Base-by-base conservation (phyloP, 2,329 filamentous ascomycete species). In the Aspergillus sp. region DNA sequence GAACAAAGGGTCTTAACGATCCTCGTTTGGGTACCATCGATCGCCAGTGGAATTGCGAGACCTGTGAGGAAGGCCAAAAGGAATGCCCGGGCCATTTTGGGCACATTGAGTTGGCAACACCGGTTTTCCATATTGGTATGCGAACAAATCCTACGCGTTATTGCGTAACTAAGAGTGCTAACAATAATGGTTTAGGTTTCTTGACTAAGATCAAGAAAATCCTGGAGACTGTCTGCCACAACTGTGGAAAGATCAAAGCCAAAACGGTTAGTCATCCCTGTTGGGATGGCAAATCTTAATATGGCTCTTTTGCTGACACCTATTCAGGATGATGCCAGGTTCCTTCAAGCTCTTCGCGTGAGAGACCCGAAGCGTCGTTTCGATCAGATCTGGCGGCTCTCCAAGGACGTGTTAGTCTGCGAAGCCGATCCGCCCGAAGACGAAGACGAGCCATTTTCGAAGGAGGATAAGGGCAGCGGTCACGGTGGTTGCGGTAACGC, bases 171-270 rank as follows among this genome's bases (percentile, higher is more conserved):
- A 10, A 29, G 40, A 39, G 44, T 45, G 45, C 66, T 69, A 52
- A 67, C 55, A n/a, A 44, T 40, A 19, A 47, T 41, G 36, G 19
- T 60, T 73, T 77, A 75, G 93, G 93, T 62, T 99, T 96, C 72
- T 86, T 99, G 74, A 94, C 88, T 70, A 97, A 97, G 76, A 90
- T 95, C 73, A 98, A 99, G 79, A 98, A 97, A 78, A 82, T 99
- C 61, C 77, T 98, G 69, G 94, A 98, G 79, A 93, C 90, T 59
- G 90, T 98, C 70, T 98, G 94, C 79, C 90, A 95, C 75, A 96
- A 94, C 71, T 98, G 94, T 78, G 91, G 90, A 73, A 94, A 93
- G 77, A 88, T 97, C 66, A 81, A 95, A 77, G 85, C 89, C 73
- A 90, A 97, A 80, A 87, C 88, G 84, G 91, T 97, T 84, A 88